Base-by-base conservation (phyloP, 306 rosid species). In the Hylodesmum podocarpum region DNA sequence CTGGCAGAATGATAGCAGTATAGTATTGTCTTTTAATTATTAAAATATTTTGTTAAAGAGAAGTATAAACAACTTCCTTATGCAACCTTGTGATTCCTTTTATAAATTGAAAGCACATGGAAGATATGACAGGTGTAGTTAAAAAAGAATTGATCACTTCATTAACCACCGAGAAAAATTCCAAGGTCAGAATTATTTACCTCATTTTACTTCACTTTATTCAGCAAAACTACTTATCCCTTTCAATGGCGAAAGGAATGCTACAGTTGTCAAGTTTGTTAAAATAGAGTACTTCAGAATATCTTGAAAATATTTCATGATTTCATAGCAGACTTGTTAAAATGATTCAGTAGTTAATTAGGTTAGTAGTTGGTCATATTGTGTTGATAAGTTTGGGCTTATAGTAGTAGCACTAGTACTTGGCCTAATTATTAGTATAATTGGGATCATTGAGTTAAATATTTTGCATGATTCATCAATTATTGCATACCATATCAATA, bases 161-260 rank as follows among this genome's bases (percentile, higher is more conserved):
- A n/a, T n/a, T n/a, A n/a, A n/a, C n/a, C n/a, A n/a, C n/a, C n/a
- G n/a, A n/a, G n/a, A n/a, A n/a, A n/a, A n/a, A n/a, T n/a, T 40
- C 4, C 18, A 70, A 34, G 61, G 16, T 50, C 47, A 70, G 66
- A 51, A 51, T 21, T 34, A 71, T 36, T 72, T 36, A 72, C 28
- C 39, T 72, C 36, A 15, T 14, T 36, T 72, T 36, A 72, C 28
- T 27, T 72, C 36, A 15, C 22, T 72, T 72, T 39, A 41, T 72
- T 54, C 37, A 69, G 33, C 25, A 43, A 34, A 24, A 5, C 34
- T 70, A 19, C 82, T 8, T 40, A n/a, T 10, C 66, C 39, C 64
- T 59, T 58, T 70, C 54, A 46, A 15, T 8, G 55, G 63, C 29
- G 10, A 40, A 15, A 25, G 44, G 53, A 53, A 73, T 43, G 51